Conservation (phyloP, 768 basidiomycete species). For the Rhizopogon salebrosus region DNA sequence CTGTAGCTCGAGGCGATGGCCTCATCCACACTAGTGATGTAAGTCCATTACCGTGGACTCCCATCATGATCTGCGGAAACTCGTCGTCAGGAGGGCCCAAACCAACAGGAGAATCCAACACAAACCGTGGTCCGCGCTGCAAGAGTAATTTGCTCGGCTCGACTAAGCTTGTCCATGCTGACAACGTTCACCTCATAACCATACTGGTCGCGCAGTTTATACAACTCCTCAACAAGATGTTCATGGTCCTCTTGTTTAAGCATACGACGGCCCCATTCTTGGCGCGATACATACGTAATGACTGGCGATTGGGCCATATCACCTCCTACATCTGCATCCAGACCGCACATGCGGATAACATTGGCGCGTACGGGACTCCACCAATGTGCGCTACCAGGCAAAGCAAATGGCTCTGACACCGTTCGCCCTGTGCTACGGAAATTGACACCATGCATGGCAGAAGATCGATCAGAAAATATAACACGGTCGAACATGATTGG, state of each 20-base stretch:
- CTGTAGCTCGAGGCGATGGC: conserved; percentile 72
- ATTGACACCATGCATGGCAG: conserved; percentile 68
- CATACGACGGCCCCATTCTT: conserved; percentile 85
- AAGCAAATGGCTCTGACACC: conserved; percentile 66
- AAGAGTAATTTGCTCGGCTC: conserved; percentile 74
- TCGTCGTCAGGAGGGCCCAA: not conserved
- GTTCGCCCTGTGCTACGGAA: conserved; percentile 71
- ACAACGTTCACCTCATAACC: conserved; percentile 90
- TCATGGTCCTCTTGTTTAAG: conserved; percentile 74
- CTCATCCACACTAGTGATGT: conserved; percentile 93
- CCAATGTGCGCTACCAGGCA: conserved; percentile 78
- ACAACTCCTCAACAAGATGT: conserved; percentile 66
- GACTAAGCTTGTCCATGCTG: conserved; percentile 73
- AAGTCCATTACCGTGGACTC: conserved; percentile 89
- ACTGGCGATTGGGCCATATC: conserved; percentile 54
- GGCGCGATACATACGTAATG: conserved; percentile 89
- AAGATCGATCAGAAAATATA: conserved; percentile 79
- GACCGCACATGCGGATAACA: conserved; percentile 66
- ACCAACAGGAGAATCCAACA: conserved; percentile 2
- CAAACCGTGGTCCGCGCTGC: conserved; percentile 83
- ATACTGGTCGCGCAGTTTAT: conserved; percentile 60
- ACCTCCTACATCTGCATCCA: conserved; percentile 38
- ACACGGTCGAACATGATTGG: conserved; percentile 85
- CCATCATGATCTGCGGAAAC: conserved; percentile 78
- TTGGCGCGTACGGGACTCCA: conserved; percentile 76